Evolutionary conservation across 495 filamentous ascomycete genomes (phyloP).

Genomic region (Aspergillus coremiiformis): DNA sequence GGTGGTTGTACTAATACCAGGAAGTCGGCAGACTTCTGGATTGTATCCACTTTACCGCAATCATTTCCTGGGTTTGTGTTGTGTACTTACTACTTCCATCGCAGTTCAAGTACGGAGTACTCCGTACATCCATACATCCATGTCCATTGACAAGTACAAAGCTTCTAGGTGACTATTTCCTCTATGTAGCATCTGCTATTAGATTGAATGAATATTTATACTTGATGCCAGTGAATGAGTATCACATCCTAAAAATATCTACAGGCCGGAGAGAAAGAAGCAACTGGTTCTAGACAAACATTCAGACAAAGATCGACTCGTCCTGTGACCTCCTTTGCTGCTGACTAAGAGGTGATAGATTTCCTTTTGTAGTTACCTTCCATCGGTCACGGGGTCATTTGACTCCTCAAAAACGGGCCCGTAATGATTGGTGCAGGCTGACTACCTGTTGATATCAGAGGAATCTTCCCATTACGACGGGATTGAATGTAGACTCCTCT

Average conservation of each 20-base stretch:
- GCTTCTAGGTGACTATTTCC: neutral
- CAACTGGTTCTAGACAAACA: conserved; percentile 20
- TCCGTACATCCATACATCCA: neutral
- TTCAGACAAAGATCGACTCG: conserved; percentile 16
- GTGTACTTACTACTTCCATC: neutral
- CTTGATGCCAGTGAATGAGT: neutral
- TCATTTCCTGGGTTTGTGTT: neutral
- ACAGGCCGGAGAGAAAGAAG: neutral
- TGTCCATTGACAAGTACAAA: neutral
- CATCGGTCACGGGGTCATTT: conserved; percentile 16
- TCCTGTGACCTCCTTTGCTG: conserved; percentile 19
- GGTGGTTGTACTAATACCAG: neutral
- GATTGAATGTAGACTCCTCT: neutral
- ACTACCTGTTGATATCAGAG: conserved; percentile 13
- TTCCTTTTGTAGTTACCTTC: conserved; percentile 7
- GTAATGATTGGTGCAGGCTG: conserved; percentile 14
- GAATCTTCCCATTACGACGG: neutral
- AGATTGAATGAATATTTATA: neutral
- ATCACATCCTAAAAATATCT: conserved; percentile 2
- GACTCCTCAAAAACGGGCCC: conserved; percentile 19
- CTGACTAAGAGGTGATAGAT: conserved; percentile 14
- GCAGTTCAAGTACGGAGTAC: no score
- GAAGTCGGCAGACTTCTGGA: neutral
- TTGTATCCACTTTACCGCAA: conserved; percentile 1
- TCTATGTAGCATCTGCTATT: neutral